Evolutionary conservation across 2,329 filamentous ascomycete species (phyloP), one percentile per base, ranked within the genome.

Genomic region (Scytalidium lignicola): DNA sequence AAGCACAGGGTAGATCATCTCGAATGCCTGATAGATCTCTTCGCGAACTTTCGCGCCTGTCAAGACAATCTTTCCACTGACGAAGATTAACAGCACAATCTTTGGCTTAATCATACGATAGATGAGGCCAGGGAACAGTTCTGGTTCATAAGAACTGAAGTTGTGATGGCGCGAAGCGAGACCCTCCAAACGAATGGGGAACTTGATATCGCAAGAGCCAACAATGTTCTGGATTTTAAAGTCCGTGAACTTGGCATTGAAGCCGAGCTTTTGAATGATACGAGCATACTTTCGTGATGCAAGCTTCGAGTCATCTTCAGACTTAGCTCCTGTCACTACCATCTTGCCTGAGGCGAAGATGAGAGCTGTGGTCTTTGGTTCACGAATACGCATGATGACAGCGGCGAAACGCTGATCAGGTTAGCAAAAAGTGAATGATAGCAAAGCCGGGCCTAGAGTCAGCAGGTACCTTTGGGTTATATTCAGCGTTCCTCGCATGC

Each of bases 171-270:
- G 90, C 60, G 87, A 93, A 15, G 93, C 93, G 67, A 99, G 76
- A 72, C 93, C 93, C 70, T 97, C 93, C 51, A 99, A 79, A 59
- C 93, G 90, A 62, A 99, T 96, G 47, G 93, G 93, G 74, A 99
- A 99, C 79, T 96, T 96, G 79, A 99, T 96, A 68, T 99, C 93
- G 71, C 92, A 97, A 52, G 90, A 96, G 57, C 93, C 93, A 58
- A 99, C 93, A 57, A 99, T 97, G 73, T 99, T 99, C 77, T 96
- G 91, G 65, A 99, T 99, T 82, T 97, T 99, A 76, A 99, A 99
- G 70, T 99, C 93, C 59, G 91, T 96, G 72, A 99, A 97, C 82
- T 96, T 96, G 64, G 93, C 92, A 61, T 96, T 96, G 80, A 99
- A 99, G 55, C 93, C 93, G 53, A 99, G 88, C 77, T 99, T 99